These are phyloP conservation scores for Platanus orientalis DNA, from an alignment of 164 flowering plant species.

Conservation along the genomic window DNA sequence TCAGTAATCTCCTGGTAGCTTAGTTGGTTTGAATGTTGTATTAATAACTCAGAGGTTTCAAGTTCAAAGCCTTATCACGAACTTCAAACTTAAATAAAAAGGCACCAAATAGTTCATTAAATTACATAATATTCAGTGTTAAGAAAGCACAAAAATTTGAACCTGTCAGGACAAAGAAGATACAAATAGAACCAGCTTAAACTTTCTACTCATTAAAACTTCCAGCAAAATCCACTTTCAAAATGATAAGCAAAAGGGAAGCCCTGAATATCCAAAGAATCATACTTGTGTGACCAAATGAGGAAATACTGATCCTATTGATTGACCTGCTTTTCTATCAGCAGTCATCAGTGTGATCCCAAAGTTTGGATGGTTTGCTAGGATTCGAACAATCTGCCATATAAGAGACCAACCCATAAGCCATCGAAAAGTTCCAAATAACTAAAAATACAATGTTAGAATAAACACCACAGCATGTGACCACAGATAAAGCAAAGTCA, in stretches of 20 bases:
- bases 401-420: neutral
- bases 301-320: conserved; percentile 89
- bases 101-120: too few species aligned
- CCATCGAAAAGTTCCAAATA: neutral
- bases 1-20: too few species aligned
- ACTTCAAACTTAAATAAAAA: too few species aligned
- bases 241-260: neutral
- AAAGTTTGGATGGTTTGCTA: conserved; percentile 87
- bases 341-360: conserved; percentile 86
- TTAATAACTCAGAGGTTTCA: too few species aligned
- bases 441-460: neutral
- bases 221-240: neutral
- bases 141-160: too few species aligned
- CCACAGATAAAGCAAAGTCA: neutral
- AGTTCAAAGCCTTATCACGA: too few species aligned
- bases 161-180: too few species aligned
- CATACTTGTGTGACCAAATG: conserved; percentile 80
- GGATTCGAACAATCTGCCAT: conserved; percentile 74
- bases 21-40: too few species aligned
- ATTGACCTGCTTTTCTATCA: conserved; percentile 96
- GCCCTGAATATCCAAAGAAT: neutral
- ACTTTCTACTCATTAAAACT: neutral
- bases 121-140: too few species aligned
- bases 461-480: neutral
- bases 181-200: neutral